Conservation (phyloP, 108 stramenopile species). For the Nannochloropsis oceanica region DNA sequence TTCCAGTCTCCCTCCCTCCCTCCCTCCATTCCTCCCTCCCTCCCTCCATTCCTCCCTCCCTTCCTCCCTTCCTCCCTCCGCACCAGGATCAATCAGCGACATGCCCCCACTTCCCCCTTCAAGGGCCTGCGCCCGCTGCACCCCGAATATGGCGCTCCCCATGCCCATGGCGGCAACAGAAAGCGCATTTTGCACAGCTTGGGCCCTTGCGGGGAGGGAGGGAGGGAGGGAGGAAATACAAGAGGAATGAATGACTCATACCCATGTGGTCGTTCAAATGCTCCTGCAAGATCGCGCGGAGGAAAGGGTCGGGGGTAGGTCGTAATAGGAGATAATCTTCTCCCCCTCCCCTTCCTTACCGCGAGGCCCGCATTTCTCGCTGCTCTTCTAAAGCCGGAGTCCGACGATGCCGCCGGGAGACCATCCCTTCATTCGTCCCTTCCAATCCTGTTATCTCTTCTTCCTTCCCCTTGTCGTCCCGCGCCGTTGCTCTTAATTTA, state of each 20-base stretch:
- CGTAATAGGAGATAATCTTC: too few relatives aligned
- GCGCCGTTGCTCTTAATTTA: not conserved
- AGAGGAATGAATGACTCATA: too few relatives aligned
- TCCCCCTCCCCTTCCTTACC: not conserved
- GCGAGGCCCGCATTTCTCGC: not conserved
- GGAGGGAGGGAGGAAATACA: too few relatives aligned
- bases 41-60: not conserved
- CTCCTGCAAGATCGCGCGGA: too few relatives aligned
- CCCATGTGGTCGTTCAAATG: too few relatives aligned
- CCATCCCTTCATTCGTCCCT: not conserved
- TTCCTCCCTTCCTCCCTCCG: not conserved
- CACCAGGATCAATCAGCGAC: not conserved
- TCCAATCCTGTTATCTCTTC: not conserved
- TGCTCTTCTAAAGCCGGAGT: not conserved
- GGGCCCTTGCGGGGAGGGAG: too few relatives aligned
- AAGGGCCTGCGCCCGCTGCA: not conserved
- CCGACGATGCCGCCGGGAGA: not conserved
- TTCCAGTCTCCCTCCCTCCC: not conserved
- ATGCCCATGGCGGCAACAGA: not conserved
- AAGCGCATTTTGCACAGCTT: not conserved
- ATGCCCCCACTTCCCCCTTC: not conserved
- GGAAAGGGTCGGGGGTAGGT: too few relatives aligned
- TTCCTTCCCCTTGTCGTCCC: not conserved
- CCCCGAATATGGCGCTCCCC: not conserved
- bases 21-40: not conserved